Evolutionary conservation across 306 rosid genomes (phyloP).

Genomic region (Rosa chinensis): DNA sequence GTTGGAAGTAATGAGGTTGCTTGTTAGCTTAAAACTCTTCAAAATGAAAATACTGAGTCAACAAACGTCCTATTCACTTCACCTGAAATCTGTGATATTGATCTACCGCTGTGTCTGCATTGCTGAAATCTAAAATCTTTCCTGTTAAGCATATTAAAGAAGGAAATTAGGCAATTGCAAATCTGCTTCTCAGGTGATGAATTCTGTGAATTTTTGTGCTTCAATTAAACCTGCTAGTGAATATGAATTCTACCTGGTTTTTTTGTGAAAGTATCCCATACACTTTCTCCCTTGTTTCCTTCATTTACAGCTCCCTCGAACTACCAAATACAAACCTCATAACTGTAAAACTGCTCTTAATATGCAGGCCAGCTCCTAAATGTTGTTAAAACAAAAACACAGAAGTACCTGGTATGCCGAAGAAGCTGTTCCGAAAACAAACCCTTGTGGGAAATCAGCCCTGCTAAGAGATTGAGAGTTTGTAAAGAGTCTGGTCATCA

Average conservation of each 20-base stretch:
- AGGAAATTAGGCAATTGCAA: background rate
- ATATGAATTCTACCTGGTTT: conserved; percentile 50
- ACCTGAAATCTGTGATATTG: conserved; percentile 97
- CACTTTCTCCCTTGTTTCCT: conserved; percentile 86
- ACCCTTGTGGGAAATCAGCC: conserved; percentile 79
- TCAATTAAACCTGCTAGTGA: background rate
- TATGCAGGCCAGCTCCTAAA: background rate
- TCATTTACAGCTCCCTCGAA: conserved; percentile 87
- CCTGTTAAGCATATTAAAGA: conserved; percentile 45
- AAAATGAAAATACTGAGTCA: conserved; percentile 14
- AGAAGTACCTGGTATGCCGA: conserved; percentile 88
- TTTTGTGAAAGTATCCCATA: conserved; percentile 83
- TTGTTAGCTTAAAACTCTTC: conserved; percentile 14
- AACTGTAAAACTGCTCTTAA: conserved; percentile 5
- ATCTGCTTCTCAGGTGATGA: background rate
- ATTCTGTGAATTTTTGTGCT: background rate
- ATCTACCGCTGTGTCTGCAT: conserved; percentile 88
- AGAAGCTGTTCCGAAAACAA: conserved; percentile 91
- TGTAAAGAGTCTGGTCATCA: conserved; percentile 32
- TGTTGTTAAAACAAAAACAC: background rate
- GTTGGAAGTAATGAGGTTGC: conserved; percentile 19
- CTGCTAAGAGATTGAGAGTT: conserved; percentile 61
- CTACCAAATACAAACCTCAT: conserved; percentile 34
- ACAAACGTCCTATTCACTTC: conserved; percentile 12
- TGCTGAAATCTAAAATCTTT: conserved; percentile 90